Base-by-base conservation (phyloP, 2,329 filamentous ascomycete species). In the Arthrobotrys entomopaga region DNA sequence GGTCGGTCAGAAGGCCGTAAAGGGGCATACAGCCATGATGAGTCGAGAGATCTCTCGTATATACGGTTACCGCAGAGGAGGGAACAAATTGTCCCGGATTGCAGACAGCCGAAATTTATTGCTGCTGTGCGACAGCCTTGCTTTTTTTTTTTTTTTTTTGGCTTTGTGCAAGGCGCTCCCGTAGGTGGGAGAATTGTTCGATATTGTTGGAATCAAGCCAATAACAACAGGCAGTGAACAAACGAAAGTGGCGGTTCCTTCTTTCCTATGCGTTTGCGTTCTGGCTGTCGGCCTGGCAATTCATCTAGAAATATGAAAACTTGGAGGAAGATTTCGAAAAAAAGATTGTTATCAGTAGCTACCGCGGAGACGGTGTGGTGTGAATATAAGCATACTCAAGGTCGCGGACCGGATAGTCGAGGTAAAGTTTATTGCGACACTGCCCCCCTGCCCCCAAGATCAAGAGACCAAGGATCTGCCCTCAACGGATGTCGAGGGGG, bases 81-180 rank as follows among this genome's bases (percentile, higher is more conserved):
- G 60, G 54, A 43, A 58, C 52, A 54, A 61, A 54, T 58, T n/a
- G 20, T 64, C 19, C 42, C 15, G 15, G 43, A 65, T 38, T 59
- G 59, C 52, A 59, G 53, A 69, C 65, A 71, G 59, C 66, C 59
- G 59, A 40, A 49, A 59, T 65, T 71, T 34, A 34, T 34, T 26
- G 29, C 29, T 57, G 67, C 63, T 71, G 66, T 71, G 59, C 60
- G 46, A 72, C 67, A 58, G 54, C 43, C 59, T 53, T 24, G 38
- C 50, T 59, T 24, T 46, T 60, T 48, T 53, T 66, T 54, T 53
- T 53, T 48, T 60, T 29, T 42, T 22, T 16, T 59, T 22, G 4
- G 24, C 15, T 38, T 38, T 52, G 22, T 11, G 60, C 19, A 40
- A 63, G 42, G 24, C 26, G 4, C 16, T 16, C 15, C 42, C 34